phyloP scores from a whole-genome alignment of 2,329 filamentous ascomycete species.

The Colletotrichum lindemuthianum region DNA sequence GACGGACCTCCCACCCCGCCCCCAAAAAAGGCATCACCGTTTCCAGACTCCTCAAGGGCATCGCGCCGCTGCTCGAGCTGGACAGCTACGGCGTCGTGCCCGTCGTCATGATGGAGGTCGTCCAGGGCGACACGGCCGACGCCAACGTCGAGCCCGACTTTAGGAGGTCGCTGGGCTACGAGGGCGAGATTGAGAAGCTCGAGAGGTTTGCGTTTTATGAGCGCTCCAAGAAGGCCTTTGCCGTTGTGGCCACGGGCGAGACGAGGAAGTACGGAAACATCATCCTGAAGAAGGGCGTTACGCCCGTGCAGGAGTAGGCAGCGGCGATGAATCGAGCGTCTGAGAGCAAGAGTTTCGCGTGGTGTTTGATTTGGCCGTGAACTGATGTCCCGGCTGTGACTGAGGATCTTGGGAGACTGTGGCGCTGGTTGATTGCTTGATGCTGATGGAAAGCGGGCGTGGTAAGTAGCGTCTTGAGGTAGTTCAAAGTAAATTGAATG shows the following conservation, averaged over 20 bases:
- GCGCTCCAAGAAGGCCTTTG: constrained; percentile 30
- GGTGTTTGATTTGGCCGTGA: too few species aligned
- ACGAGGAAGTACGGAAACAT: constrained; percentile 33
- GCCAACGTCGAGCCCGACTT: constrained; percentile 32
- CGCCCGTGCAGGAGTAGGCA: not conserved
- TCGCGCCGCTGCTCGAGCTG: constrained; percentile 29
- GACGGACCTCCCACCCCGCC: too few species aligned
- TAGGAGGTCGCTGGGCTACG: constrained; percentile 19
- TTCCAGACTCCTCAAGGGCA: constrained; percentile 25
- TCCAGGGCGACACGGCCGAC: constrained; percentile 31
- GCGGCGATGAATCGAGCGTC: too few species aligned
- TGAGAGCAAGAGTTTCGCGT: too few species aligned
- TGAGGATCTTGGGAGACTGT: too few species aligned
- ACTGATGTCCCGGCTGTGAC: too few species aligned
- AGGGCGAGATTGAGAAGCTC: constrained; percentile 31
- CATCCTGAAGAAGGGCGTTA: constrained; percentile 32
- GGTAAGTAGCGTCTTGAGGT: too few species aligned
- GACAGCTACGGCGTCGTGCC: constrained; percentile 34
- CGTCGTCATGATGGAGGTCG: constrained; percentile 34
- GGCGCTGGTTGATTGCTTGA: too few species aligned
- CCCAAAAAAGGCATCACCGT: constrained; percentile 24
- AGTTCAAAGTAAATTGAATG: too few species aligned
- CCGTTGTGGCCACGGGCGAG: constrained; percentile 26
- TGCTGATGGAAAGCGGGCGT: too few species aligned
- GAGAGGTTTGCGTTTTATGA: constrained; percentile 31